Evolutionary conservation across 2,329 filamentous ascomycete species (phyloP).

Genomic region (Fusarium sp.): DNA sequence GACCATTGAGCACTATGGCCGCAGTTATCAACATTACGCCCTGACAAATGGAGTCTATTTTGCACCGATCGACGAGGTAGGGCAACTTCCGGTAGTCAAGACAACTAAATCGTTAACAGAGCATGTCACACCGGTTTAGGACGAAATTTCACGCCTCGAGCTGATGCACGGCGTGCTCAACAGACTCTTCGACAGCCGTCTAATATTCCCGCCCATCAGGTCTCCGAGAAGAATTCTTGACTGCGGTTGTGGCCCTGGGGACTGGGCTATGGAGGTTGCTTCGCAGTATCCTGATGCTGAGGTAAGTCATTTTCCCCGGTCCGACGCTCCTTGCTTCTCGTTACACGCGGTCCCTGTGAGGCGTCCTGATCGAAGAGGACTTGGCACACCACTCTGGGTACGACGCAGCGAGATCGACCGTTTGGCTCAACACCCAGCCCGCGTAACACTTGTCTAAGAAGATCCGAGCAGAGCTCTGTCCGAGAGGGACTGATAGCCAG

Average conservation of each 20-base stretch:
- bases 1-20: conserved; percentile 69
- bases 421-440: neutral
- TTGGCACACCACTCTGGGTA: neutral
- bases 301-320: conserved; percentile 55
- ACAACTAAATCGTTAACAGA: conserved; percentile 4
- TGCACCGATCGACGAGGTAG: conserved; percentile 77
- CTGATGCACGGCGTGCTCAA: conserved; percentile 72
- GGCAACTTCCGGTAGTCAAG: conserved; percentile 1
- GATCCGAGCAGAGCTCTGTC: neutral
- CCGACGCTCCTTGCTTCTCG: neutral
- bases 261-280: conserved; percentile 78
- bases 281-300: conserved; percentile 72
- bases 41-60: conserved; percentile 74
- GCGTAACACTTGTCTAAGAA: neutral
- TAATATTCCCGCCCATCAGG: conserved; percentile 76
- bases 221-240: conserved; percentile 72
- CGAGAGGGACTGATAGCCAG: neutral
- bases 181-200: conserved; percentile 72
- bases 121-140: conserved; percentile 57
- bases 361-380: neutral
- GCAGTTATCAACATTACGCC: conserved; percentile 76
- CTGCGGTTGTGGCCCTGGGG: conserved; percentile 77
- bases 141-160: conserved; percentile 74
- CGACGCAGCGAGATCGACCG: neutral
- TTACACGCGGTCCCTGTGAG: neutral